Percentiles rank a stretch among this genome's conserved stretches.
These are phyloP conservation scores for Colletotrichum sp. DNA, from an alignment of 2,329 filamentous ascomycete species.

Conservation along the genomic window DNA sequence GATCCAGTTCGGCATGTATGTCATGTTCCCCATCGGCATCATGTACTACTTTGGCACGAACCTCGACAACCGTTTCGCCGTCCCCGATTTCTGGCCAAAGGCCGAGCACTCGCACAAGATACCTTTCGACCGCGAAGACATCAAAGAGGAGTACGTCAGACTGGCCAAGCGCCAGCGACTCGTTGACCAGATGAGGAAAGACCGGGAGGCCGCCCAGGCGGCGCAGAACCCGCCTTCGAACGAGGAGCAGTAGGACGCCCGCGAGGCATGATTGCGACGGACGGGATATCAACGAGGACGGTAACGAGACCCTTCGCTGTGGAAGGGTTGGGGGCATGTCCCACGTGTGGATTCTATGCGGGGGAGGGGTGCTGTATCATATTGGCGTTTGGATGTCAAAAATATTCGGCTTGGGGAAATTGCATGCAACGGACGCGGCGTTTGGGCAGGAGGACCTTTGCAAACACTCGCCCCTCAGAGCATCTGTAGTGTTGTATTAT, in stretches of 20 bases:
- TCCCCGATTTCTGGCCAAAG: slow-evolving; percentile 93
- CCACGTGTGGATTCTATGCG: neutral
- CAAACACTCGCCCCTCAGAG: slow-evolving; percentile 14
- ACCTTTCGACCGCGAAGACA: slow-evolving; percentile 80
- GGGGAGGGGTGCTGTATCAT: slow-evolving; percentile 3
- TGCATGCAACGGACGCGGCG: slow-evolving; percentile 6
- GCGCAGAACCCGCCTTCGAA: slow-evolving; percentile 30
- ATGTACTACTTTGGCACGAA: slow-evolving; percentile 99
- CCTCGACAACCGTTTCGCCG: slow-evolving; percentile 88
- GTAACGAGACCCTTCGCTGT: neutral
- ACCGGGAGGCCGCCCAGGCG: slow-evolving; percentile 37
- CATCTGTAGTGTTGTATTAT: slow-evolving; percentile 11
- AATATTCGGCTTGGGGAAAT: slow-evolving; percentile 12
- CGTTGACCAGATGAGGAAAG: slow-evolving; percentile 71
- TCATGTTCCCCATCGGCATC: slow-evolving; percentile 97
- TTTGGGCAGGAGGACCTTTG: neutral
- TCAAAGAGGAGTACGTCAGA: slow-evolving; percentile 79
- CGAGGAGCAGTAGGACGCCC: slow-evolving; percentile 25
- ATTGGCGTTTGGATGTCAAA: slow-evolving; percentile 19
- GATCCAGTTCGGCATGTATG: slow-evolving; percentile 91
- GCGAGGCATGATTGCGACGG: neutral
- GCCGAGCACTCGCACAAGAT: slow-evolving; percentile 77
- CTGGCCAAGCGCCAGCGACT: slow-evolving; percentile 71
- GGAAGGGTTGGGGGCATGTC: neutral
- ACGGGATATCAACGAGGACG: neutral